Evolutionary conservation across 2,329 filamentous ascomycete species (phyloP).

Genomic region (Phaeomoniella chlamydospora): DNA sequence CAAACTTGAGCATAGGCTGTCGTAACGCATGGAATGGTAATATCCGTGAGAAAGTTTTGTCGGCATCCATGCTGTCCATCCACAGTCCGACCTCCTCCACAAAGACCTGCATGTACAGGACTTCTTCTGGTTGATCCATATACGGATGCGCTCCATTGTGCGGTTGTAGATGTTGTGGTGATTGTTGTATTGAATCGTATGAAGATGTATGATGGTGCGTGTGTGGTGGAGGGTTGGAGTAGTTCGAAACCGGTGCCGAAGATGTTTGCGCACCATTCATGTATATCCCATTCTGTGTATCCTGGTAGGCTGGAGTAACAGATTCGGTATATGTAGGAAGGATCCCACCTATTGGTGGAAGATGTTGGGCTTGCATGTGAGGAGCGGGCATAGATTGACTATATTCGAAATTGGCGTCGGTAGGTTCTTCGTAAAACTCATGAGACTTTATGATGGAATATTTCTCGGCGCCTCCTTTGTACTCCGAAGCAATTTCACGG

Average conservation of each 20-base stretch:
- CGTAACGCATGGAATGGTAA: conserved; percentile 72
- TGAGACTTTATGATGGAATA: conserved; percentile 47
- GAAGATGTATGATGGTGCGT: conserved; percentile 19
- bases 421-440: conserved; percentile 10
- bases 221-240: conserved; percentile 19
- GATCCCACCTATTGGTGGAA: conserved; percentile 37
- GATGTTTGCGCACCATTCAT: conserved; percentile 16
- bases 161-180: conserved; percentile 12
- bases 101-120: conserved; percentile 83
- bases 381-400: conserved; percentile 16
- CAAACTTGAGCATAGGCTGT: conserved; percentile 79
- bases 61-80: conserved; percentile 84
- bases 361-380: conserved; percentile 28
- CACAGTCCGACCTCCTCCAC: conserved; percentile 79
- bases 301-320: conserved; percentile 24
- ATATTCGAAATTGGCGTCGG: conserved; percentile 12
- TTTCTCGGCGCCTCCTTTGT: conserved; percentile 59
- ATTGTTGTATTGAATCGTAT: conserved; percentile 19
- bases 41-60: conserved; percentile 69
- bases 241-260: conserved; percentile 12
- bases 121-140: conserved; percentile 60
- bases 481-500: conserved; percentile 77
- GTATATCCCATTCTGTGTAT: conserved; percentile 16
- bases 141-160: conserved; percentile 30
- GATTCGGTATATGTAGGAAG: conserved; percentile 30